Conservation (phyloP, 306 rosid genomes). For the Medicago ruthenica region DNA sequence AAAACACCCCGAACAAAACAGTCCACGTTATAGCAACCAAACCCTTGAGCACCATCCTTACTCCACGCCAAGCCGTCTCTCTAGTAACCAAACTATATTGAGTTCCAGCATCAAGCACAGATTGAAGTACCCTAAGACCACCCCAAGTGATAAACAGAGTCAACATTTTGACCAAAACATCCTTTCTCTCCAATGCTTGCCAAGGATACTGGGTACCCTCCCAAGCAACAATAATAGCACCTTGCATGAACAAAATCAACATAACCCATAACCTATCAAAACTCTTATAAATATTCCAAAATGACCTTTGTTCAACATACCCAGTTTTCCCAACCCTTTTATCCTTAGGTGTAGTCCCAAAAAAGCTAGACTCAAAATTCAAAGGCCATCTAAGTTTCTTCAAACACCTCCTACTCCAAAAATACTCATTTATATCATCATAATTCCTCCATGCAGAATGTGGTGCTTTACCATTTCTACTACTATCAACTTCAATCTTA, state of each 20-base stretch:
- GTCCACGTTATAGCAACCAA: constrained; percentile 76
- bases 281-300: constrained; percentile 88
- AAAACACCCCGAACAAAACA: constrained; percentile 70
- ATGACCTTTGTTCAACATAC: constrained; percentile 93
- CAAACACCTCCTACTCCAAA: constrained; percentile 92
- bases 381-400: constrained; percentile 72
- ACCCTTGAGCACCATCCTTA: constrained; percentile 82
- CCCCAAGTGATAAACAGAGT: constrained; percentile 88
- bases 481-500: constrained; percentile 69
- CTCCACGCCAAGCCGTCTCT: constrained; percentile 77
- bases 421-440: constrained; percentile 87
- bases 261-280: constrained; percentile 89
- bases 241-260: constrained; percentile 84
- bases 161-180: constrained; percentile 68
- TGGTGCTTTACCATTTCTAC: constrained; percentile 85
- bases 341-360: constrained; percentile 62
- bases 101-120: constrained; percentile 93
- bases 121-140: constrained; percentile 73
- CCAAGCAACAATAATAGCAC: constrained; percentile 79
- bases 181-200: constrained; percentile 67
- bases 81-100: constrained; percentile 89
- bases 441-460: constrained; percentile 97
- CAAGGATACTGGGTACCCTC: constrained; percentile 60
- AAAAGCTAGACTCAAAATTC: constrained; percentile 57
- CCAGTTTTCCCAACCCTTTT: constrained; percentile 91